phyloP scores from a whole-genome alignment of 2,329 filamentous ascomycete species.

The Colletotrichum truncatum region DNA sequence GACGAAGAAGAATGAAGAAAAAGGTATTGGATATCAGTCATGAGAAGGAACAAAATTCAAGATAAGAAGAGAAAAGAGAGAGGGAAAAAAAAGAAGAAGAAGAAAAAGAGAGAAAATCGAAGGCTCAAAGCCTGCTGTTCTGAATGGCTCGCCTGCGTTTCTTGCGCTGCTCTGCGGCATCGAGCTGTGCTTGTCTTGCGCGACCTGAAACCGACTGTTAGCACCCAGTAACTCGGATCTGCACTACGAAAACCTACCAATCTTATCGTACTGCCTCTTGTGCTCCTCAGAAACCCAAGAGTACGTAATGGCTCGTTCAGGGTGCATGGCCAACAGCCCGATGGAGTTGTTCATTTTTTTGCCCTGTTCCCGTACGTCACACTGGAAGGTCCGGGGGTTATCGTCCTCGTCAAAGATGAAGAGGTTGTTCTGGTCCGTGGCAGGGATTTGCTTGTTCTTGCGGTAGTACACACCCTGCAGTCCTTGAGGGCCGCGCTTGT shows the following conservation, averaged over 20 bases:
- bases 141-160: constrained; percentile 27
- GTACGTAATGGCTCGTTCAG: constrained; percentile 44
- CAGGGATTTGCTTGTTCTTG: constrained; percentile 34
- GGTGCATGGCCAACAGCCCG: constrained; percentile 41
- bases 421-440: constrained; percentile 27
- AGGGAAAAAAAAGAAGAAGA: neutral
- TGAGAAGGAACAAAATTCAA: neutral
- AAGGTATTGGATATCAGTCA: constrained; percentile 17
- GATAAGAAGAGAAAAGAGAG: neutral
- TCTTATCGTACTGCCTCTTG: constrained; percentile 34
- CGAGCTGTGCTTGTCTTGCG: constrained; percentile 30
- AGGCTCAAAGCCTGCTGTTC: constrained; percentile 28
- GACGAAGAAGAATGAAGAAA: neutral
- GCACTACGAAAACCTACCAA: constrained; percentile 37
- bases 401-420: constrained; percentile 32
- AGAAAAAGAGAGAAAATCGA: neutral
- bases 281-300: constrained; percentile 39
- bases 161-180: constrained; percentile 27
- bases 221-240: neutral
- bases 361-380: constrained; percentile 36
- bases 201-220: constrained; percentile 8
- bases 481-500: constrained; percentile 29
- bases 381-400: constrained; percentile 30
- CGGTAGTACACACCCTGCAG: constrained; percentile 32
- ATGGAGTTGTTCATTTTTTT: constrained; percentile 36